Percentiles rank a stretch among this genome's conserved stretches.
phyloP scores from a whole-genome alignment of 495 filamentous ascomycete species.

The Arthonia radiata region DNA sequence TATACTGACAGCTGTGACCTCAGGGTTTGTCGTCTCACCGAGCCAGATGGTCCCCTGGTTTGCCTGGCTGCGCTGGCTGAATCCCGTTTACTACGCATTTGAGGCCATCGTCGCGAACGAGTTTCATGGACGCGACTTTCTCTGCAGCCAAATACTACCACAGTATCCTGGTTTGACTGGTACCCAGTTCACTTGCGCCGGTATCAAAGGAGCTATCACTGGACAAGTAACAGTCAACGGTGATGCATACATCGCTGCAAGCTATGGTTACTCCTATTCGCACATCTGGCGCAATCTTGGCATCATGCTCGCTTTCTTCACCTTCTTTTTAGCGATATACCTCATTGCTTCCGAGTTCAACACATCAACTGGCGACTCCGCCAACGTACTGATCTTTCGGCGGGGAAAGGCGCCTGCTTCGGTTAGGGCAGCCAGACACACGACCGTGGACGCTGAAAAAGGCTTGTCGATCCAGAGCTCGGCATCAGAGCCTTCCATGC shows the following conservation, averaged over 20 bases:
- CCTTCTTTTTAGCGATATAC: slow-evolving; percentile 30
- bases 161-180: slow-evolving; percentile 28
- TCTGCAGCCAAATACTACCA: slow-evolving; percentile 27
- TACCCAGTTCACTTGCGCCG: slow-evolving; percentile 29
- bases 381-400: slow-evolving; percentile 27
- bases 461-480: too few species aligned
- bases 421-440: too few species aligned
- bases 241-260: slow-evolving; percentile 24
- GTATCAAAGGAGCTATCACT: too few species aligned
- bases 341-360: slow-evolving; percentile 22
- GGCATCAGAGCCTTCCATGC: too few species aligned
- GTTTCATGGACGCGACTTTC: slow-evolving; percentile 23
- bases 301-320: slow-evolving; percentile 39
- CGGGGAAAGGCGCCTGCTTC: slow-evolving; percentile 16
- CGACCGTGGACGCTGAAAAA: too few species aligned
- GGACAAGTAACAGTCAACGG: slow-evolving; percentile 21
- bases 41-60: slow-evolving; percentile 60
- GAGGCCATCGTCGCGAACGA: slow-evolving; percentile 37
- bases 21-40: slow-evolving; percentile 52
- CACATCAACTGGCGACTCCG: slow-evolving; percentile 24
- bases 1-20: too few species aligned
- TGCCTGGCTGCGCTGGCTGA: slow-evolving; percentile 51
- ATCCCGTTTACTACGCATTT: slow-evolving; percentile 53
- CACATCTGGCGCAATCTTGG: slow-evolving; percentile 52
- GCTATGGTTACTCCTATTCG: slow-evolving; percentile 27